Evolutionary conservation across 345 rosid species (phyloP).

Genomic region (Salix dunnii): DNA sequence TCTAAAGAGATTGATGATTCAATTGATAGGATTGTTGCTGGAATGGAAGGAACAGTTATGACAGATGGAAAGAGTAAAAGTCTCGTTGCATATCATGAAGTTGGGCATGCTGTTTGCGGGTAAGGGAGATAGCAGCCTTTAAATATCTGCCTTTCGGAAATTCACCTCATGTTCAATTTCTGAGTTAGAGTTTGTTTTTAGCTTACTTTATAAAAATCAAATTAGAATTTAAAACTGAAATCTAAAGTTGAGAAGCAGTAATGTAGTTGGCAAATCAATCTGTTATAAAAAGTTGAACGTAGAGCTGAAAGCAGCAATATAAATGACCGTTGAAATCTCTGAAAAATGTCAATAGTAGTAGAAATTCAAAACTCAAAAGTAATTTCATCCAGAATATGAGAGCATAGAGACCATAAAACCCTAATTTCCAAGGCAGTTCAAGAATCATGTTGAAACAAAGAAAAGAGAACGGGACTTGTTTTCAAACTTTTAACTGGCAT

Average conservation of each 20-base stretch:
- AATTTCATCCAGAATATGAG: background rate
- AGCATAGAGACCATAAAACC: background rate
- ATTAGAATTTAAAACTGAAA: background rate
- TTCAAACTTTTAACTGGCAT: background rate
- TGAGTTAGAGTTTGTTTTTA: background rate
- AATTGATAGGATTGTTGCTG: constrained; percentile 96
- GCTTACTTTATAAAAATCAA: background rate
- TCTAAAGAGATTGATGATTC: constrained; percentile 95
- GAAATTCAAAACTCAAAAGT: background rate
- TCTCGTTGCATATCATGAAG: constrained; percentile 96
- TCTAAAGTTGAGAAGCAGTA: background rate
- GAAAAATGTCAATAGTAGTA: background rate
- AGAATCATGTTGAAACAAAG: too few species aligned
- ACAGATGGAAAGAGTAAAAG: constrained; percentile 96
- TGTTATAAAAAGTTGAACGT: background rate
- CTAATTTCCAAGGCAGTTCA: background rate
- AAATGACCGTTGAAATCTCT: background rate
- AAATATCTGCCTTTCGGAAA: background rate
- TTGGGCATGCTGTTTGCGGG: constrained; percentile 97
- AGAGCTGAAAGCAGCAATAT: background rate
- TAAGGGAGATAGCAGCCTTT: constrained; percentile 33
- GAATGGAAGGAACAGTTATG: constrained; percentile 99
- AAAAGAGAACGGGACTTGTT: background rate
- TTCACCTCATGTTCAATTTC: background rate
- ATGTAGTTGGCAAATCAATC: background rate